Percentiles rank a stretch among this genome's conserved stretches.
These are phyloP conservation scores for Eudorina sp. DNA, from an alignment of 139 green algal genomes.

Conservation along the genomic window DNA sequence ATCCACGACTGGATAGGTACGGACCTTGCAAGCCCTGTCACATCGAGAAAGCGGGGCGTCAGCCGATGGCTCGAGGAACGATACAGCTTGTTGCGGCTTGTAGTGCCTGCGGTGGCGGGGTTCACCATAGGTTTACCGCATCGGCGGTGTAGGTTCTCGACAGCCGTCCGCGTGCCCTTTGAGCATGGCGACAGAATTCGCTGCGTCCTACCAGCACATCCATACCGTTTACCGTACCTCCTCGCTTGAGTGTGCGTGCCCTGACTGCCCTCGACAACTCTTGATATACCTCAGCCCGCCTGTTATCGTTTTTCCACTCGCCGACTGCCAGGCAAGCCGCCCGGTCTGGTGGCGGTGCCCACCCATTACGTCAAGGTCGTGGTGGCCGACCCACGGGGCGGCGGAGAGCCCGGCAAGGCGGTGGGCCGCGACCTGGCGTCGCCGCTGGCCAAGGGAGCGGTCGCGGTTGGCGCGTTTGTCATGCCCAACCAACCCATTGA, in stretches of 20 bases:
- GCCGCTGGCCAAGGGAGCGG: conserved; percentile 5
- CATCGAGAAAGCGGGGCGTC: too few species aligned
- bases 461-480: conserved; percentile 85
- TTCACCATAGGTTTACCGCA: not conserved
- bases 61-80: too few species aligned
- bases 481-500: conserved; percentile 88
- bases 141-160: not conserved
- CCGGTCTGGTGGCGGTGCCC: conserved; percentile 87
- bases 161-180: too few species aligned
- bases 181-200: too few species aligned
- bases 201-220: too few species aligned
- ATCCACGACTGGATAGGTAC: conserved; percentile 58
- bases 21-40: not conserved
- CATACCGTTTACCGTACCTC: not conserved
- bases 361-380: conserved; percentile 95
- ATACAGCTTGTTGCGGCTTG: too few species aligned
- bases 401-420: too few species aligned
- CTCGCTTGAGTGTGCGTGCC: not conserved
- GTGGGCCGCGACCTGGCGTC: not conserved
- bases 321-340: conserved; percentile 80
- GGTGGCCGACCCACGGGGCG: not conserved
- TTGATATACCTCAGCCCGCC: too few species aligned
- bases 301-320: too few species aligned
- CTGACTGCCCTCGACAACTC: too few species aligned
- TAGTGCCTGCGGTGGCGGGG: not conserved